Evolutionary conservation across 2,329 filamentous ascomycete species (phyloP), one percentile per base, ranked within the genome.

Genomic region (Simplicillium sp.): DNA sequence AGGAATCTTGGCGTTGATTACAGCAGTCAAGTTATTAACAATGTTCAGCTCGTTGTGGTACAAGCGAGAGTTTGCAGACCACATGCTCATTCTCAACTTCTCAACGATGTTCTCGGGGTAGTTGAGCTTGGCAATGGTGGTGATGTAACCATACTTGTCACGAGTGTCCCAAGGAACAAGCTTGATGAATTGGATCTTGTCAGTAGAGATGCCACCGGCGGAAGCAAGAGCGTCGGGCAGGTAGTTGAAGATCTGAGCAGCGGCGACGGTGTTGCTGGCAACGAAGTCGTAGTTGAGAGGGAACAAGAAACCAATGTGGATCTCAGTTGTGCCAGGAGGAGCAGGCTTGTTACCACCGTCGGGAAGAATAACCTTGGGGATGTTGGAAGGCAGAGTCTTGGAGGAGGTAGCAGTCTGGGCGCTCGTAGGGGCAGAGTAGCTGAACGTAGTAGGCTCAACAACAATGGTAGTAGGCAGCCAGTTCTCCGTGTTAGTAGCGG

Each of bases 231-330:
- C 87, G 39, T 69, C 52, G 0, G 88, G 88, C 4, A 96, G 68
- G 48, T 77, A 84, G 40, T 76, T 65, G 67, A 96, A 94, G 54
- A 98, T 86, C 62, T 97, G 90, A 32, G 78, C 78, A 5, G 87
- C 84, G 14, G 88, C 84, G 48, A 82, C 71, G 12, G 78, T 70
- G 46, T 83, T 79, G 16, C 67, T 68, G 11, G 83, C 80, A 20
- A 97, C 84, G 56, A 94, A 95, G 8, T 75, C 66, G 60, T 92
- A 98, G 65, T 94, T 90, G 50, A 94, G 73, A 2, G 77, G 75
- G 54, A 80, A 83, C 39, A 77, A 68, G 72, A 97, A 96, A 29
- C 85, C 92, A 47, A 97, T 73, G 57, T 95, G 87, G 50, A 95
- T 82, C 50, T 85, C 63, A 4, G 77, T 79, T 1, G 76, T 79